Evolutionary conservation across 768 basidiomycete species (phyloP).

Genomic region (Dacryopinax spathularia): DNA sequence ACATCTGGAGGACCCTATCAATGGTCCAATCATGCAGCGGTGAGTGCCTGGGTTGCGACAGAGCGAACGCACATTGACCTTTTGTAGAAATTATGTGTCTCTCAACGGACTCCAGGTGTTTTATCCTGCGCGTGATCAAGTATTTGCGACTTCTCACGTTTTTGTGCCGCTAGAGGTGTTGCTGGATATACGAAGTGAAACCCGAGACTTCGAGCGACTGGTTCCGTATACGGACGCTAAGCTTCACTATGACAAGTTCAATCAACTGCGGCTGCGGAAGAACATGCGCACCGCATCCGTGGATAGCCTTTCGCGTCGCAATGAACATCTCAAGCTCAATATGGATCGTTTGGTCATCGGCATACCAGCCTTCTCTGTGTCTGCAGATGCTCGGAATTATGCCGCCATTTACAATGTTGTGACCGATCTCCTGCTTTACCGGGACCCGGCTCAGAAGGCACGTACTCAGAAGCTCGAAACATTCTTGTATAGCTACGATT

Average conservation of each 20-base stretch:
- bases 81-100: constrained; percentile 54
- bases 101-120: constrained; percentile 78
- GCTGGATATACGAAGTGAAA: constrained; percentile 72
- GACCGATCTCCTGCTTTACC: constrained; percentile 75
- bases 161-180: constrained; percentile 78
- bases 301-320: constrained; percentile 13
- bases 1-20: constrained; percentile 68
- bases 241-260: constrained; percentile 88
- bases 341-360: constrained; percentile 68
- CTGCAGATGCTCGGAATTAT: constrained; percentile 71
- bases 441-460: constrained; percentile 69
- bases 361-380: constrained; percentile 75
- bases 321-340: constrained; percentile 46
- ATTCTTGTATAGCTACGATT: constrained; percentile 77
- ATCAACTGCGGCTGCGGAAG: constrained; percentile 70
- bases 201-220: constrained; percentile 69
- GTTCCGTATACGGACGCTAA: constrained; percentile 78
- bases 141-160: background rate
- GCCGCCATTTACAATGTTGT: constrained; percentile 74
- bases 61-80: background rate
- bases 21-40: constrained; percentile 76
- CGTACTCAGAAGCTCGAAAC: constrained; percentile 67
- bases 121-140: constrained; percentile 38
- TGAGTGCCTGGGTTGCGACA: constrained; percentile 22
- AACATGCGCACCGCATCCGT: constrained; percentile 36